Percentiles rank a stretch among this genome's conserved stretches.
These are phyloP conservation scores for Larix sibirica DNA, from an alignment of 83 land plant genomes.

Conservation along the genomic window DNA sequence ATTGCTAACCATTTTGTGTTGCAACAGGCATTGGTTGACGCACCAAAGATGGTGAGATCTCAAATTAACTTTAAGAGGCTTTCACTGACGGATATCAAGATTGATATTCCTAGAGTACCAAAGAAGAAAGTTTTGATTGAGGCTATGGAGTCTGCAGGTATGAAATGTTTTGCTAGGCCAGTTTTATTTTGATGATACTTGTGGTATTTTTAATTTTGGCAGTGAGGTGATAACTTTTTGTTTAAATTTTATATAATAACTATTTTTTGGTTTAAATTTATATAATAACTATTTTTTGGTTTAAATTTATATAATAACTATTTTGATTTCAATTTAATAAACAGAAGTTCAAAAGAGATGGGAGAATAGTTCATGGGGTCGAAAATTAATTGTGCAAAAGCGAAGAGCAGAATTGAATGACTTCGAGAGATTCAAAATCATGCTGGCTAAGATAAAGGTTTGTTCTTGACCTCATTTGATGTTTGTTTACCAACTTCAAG, in stretches of 20 bases:
- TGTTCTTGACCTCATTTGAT: too few species aligned
- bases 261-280: too few species aligned
- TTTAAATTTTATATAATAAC: too few species aligned
- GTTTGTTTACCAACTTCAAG: too few species aligned
- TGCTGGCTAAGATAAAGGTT: constrained; percentile 81
- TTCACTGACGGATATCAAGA: constrained; percentile 69
- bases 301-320: too few species aligned
- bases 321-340: too few species aligned
- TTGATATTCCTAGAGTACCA: constrained; percentile 68
- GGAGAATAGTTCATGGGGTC: constrained; percentile 90
- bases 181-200: too few species aligned
- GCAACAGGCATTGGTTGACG: constrained; percentile 73
- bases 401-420: constrained; percentile 74
- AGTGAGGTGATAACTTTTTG: too few species aligned
- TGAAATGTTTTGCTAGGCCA: too few species aligned
- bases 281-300: too few species aligned
- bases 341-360: constrained; percentile 78
- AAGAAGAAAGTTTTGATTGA: constrained; percentile 65
- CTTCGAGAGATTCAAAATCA: constrained; percentile 83
- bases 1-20: too few species aligned
- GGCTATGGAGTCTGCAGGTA: constrained; percentile 71
- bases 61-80: constrained; percentile 91
- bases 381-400: constrained; percentile 83
- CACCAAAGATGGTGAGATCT: constrained; percentile 80
- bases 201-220: too few species aligned